Base-by-base conservation (phyloP, 345 rosid species). In the Linum lewisii region DNA sequence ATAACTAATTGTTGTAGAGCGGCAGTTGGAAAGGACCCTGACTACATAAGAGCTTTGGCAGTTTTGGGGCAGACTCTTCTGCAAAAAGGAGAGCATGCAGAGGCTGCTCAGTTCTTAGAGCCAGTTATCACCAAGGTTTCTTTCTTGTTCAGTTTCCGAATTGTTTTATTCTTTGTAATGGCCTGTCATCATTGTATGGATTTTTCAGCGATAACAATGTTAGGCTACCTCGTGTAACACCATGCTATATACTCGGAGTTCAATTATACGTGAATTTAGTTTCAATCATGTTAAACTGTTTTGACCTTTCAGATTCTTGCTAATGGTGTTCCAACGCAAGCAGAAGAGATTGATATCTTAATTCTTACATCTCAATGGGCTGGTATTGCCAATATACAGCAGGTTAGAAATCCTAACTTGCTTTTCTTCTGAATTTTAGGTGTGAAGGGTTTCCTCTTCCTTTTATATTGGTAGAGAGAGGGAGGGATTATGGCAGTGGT, bases 301-400 rank as follows among this genome's bases (percentile, higher is more conserved):
- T 53, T 44, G 21, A 44, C 20, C 15, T 25, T 18, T 59, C 84
- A 91, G 96, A 81, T 91, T 29, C 71, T 61, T 60, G 67, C 69
- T 66, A 62, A 69, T 57, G 70, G 76, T 20, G 62, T 77, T 70
- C 81, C 81, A 37, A 70, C 77, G 49, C 79, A 66, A 58, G 76
- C 63, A 0, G 88, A 81, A 60, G 72, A 86, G 66, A 59, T 79
- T 13, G 84, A 84, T 78, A 87, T 75, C 62, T 77, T 86, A 21
- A 83, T 92, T 66, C 71, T 82, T 52, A 82, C 95, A 57, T 92
- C 89, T 23, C 86, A 80, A 54, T 85, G 85, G 85, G 93, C 98
- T 49, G 98, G 96, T 51, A 66, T 79, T 50, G 84, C 85, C 67
- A 78, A 64, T 71, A 69, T 79, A 36, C 73, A 72, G 54, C 95